Base-by-base conservation (phyloP, 1,284 basidiomycete species). In the Melampsora occidentalis region DNA sequence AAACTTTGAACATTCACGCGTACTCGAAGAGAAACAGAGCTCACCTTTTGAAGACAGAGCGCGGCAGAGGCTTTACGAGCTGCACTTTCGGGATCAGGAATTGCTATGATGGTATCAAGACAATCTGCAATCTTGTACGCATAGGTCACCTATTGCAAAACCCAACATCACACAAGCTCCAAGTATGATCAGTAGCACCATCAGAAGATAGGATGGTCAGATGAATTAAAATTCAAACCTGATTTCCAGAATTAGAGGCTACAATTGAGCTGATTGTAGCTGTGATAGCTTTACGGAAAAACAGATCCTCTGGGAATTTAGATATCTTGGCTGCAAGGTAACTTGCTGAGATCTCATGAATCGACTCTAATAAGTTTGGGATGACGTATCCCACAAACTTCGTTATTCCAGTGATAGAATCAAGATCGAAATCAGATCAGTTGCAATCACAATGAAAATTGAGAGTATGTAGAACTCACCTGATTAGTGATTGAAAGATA, bases 171-270 rank as follows among this genome's bases (percentile, higher is more conserved):
- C 16, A 12, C 3, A 46, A 46, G 16, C 18, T 46, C 14, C 46
- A 16, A 46, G 1, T 18, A 18, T 46, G 14, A 14, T 46, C 16
- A 46, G 46, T 46, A 46, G 5, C 12, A 46, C 3, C 46, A 46
- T 46, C 46, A 14, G 46, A 46, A 46, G 18, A 46, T 16, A 46
- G 16, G 46, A 46, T 18, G 46, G 14, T 46, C 46, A 18, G 16
- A 46, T 46, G 46, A 18, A 46, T 16, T 46, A 16, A 46, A 5
- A 14, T 6, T 42, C 72, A 14, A 20, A 76, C 72, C 66, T 76
- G 64, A 51, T 69, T 76, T 68, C 72, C 72, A 5, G 72, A 68
- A 63, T 76, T 76, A 39, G 72, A 76, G 46, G 72, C 72, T 48
- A 76, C 66, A 35, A 76, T 76, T 22, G 72, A 76, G 22, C 65